Percentiles rank a stretch among this genome's conserved stretches.
phyloP scores from a whole-genome alignment of 306 rosid species.

The Quercus variabilis region DNA sequence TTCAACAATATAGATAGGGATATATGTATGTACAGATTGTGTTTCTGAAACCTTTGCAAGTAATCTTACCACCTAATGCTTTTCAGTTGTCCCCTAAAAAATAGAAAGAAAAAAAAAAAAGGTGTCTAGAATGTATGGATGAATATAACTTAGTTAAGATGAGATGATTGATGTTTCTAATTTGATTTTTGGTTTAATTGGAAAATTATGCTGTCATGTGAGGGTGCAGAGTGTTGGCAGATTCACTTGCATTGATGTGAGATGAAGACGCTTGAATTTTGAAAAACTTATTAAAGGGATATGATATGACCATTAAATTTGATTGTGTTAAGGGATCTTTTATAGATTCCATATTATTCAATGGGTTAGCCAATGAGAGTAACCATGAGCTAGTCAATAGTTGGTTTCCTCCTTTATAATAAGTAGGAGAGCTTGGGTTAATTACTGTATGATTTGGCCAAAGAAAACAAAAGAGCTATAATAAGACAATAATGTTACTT shows the following conservation, averaged over 20 bases:
- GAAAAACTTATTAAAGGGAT: neutral
- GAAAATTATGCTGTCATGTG: neutral
- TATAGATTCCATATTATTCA: neutral
- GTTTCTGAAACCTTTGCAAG: no score
- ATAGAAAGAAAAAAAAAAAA: no score
- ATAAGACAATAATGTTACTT: neutral
- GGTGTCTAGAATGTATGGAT: neutral
- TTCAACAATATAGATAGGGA: no score
- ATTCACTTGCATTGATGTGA: neutral
- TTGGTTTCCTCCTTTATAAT: neutral
- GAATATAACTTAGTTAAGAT: neutral
- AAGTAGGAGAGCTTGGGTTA: neutral
- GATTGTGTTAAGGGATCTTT: neutral
- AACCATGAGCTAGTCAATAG: neutral
- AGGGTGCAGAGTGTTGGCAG: neutral
- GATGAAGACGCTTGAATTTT: neutral
- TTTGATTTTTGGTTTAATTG: neutral
- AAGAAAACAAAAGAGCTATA: neutral
- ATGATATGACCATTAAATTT: neutral
- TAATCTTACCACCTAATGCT: no score
- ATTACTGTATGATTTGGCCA: neutral
- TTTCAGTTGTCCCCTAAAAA: no score
- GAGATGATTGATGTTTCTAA: neutral
- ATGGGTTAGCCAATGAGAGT: neutral
- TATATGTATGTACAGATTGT: no score